phyloP scores from a whole-genome alignment of 2,329 filamentous ascomycete species.

The Pseudocercospora fuligena region DNA sequence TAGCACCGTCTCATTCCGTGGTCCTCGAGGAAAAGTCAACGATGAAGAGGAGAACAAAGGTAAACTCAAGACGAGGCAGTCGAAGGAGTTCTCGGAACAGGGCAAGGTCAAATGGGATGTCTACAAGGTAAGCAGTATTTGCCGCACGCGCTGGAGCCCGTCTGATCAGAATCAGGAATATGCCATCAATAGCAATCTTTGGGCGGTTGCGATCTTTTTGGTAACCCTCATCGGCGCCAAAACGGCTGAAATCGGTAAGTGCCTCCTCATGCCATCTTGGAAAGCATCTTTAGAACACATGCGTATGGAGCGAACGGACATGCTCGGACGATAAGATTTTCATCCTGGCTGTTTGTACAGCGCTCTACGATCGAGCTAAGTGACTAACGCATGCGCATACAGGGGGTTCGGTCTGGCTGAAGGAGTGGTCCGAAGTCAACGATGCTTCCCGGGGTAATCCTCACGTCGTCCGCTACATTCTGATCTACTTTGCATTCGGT shows the following conservation, averaged over 20 bases:
- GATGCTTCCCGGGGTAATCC: slow-evolving; percentile 69
- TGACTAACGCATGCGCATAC: slow-evolving; percentile 34
- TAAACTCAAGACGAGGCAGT: slow-evolving; percentile 74
- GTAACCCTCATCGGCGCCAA: slow-evolving; percentile 78
- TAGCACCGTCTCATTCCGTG: slow-evolving; percentile 87
- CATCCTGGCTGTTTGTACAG: slow-evolving; percentile 9
- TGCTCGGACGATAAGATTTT: slow-evolving; percentile 27
- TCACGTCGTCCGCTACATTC: slow-evolving; percentile 85
- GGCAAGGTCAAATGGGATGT: slow-evolving; percentile 98
- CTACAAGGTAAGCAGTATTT: slow-evolving; percentile 58
- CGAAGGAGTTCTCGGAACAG: slow-evolving; percentile 87
- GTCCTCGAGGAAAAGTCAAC: slow-evolving; percentile 78
- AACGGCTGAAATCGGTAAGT: slow-evolving; percentile 75
- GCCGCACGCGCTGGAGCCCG: background rate
- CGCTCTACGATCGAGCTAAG: slow-evolving; percentile 13
- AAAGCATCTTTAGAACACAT: background rate
- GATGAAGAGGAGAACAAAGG: slow-evolving; percentile 73
- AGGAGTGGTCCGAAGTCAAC: slow-evolving; percentile 87
- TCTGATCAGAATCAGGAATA: slow-evolving; percentile 65
- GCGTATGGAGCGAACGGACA: slow-evolving; percentile 22
- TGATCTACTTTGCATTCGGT: slow-evolving; percentile 94
- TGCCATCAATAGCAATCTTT: slow-evolving; percentile 88
- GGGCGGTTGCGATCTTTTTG: slow-evolving; percentile 81
- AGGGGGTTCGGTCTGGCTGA: slow-evolving; percentile 89
- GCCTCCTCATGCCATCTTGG: background rate